phyloP scores from a whole-genome alignment of 2,329 filamentous ascomycete genomes.

The Fusarium austroafricanum region DNA sequence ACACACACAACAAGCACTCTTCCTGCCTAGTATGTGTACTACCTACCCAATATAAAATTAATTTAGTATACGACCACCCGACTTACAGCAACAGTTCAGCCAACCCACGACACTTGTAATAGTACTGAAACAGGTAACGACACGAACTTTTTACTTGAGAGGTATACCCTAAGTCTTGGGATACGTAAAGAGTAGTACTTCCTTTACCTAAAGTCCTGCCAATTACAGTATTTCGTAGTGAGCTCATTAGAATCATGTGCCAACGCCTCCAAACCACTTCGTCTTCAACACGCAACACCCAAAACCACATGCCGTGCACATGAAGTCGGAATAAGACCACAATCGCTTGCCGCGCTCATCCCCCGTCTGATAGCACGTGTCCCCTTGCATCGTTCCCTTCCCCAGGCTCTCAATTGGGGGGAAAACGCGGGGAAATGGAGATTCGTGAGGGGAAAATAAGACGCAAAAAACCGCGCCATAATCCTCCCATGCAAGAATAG shows the following conservation, averaged over 20 bases:
- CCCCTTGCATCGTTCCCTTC: constrained; percentile 1
- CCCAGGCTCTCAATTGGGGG: constrained; percentile 2
- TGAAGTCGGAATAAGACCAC: constrained; percentile 20
- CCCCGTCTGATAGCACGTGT: constrained; percentile 14
- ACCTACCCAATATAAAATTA: background rate
- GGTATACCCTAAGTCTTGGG: no score
- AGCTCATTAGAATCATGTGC: constrained; percentile 8
- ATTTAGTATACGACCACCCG: background rate
- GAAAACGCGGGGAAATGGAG: constrained; percentile 47
- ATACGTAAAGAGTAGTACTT: no score
- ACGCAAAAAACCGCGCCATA: constrained; percentile 39
- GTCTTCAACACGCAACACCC: constrained; percentile 18
- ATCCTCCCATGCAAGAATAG: constrained; percentile 33
- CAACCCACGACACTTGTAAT: background rate
- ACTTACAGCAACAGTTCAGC: background rate
- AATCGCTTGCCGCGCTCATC: constrained; percentile 25
- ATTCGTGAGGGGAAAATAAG: constrained; percentile 35
- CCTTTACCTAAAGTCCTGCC: background rate
- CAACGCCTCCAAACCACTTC: constrained; percentile 8
- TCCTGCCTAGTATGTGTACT: no score
- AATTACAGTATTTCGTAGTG: background rate
- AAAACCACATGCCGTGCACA: background rate
- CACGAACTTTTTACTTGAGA: background rate
- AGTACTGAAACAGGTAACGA: background rate
- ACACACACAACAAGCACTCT: no score